A percentile compares a stretch with the other conserved stretches of the same genome.
Conservation (phyloP, 2,329 filamentous ascomycete genomes). For the Aspergillus neoniger region DNA sequence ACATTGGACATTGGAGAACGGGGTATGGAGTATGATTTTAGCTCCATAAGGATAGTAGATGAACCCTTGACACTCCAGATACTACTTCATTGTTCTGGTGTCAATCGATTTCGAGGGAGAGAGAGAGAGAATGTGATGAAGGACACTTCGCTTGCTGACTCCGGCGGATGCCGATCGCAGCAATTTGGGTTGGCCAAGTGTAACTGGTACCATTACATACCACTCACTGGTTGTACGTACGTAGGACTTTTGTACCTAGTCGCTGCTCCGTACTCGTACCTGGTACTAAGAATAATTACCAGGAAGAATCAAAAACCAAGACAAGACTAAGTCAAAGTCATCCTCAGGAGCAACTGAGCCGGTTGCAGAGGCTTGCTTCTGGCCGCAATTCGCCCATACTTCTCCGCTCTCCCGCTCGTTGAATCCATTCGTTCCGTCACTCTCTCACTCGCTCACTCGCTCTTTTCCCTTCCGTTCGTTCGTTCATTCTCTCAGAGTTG, state of each 20-base stretch:
- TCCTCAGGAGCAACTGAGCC: constrained; percentile 1
- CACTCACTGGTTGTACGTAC: no score
- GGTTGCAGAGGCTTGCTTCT: constrained; percentile 10
- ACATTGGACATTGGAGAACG: not conserved
- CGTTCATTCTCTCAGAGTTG: constrained; percentile 1
- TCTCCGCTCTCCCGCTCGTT: constrained; percentile 27
- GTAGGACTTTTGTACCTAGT: no score
- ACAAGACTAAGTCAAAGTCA: not conserved
- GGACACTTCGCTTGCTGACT: not conserved
- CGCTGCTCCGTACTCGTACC: not conserved
- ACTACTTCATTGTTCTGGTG: no score
- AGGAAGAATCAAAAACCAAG: no score
- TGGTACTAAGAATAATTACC: not conserved
- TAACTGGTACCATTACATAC: no score
- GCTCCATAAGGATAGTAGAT: not conserved
- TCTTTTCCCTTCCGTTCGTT: constrained; percentile 17
- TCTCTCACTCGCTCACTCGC: constrained; percentile 24
- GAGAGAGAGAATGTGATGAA: not conserved
- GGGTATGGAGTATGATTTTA: not conserved
- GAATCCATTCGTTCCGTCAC: constrained; percentile 23
- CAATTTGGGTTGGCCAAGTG: not conserved
- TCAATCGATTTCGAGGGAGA: not conserved
- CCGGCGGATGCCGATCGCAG: not conserved
- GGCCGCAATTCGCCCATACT: constrained; percentile 7
- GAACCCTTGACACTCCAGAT: no score